Conservation (phyloP, 148 eudicot genomes). For the Rheum nobile region DNA sequence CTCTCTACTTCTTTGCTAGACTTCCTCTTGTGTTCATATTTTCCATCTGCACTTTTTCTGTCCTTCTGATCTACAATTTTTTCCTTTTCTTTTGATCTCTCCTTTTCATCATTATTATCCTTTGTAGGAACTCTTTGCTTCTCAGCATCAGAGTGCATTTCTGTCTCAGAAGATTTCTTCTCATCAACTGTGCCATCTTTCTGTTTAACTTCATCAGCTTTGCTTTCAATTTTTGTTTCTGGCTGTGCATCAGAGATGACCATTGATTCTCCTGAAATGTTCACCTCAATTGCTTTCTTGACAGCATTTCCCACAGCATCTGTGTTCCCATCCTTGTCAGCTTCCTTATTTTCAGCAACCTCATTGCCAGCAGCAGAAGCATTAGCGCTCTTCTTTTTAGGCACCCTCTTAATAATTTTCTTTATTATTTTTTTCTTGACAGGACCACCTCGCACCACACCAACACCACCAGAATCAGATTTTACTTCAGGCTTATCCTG, state of each 20-base stretch:
- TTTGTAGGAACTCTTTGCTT: slow-evolving; percentile 23
- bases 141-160: slow-evolving; percentile 12
- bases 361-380: slow-evolving; percentile 29
- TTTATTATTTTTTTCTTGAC: slow-evolving; percentile 50
- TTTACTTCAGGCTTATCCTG: slow-evolving; percentile 29
- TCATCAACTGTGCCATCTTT: slow-evolving; percentile 28
- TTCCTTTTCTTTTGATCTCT: slow-evolving; percentile 38
- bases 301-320: slow-evolving; percentile 19
- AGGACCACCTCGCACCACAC: slow-evolving; percentile 27
- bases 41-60: slow-evolving; percentile 43
- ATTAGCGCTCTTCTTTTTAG: slow-evolving; percentile 37
- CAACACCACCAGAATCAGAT: slow-evolving; percentile 22
- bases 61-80: slow-evolving; percentile 42
- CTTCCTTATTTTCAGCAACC: slow-evolving; percentile 20
- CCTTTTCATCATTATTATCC: slow-evolving; percentile 26
- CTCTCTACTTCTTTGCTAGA: slow-evolving; percentile 42
- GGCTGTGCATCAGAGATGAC: slow-evolving; percentile 10
- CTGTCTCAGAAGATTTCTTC: slow-evolving; percentile 22
- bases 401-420: slow-evolving; percentile 68
- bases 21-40: slow-evolving; percentile 44
- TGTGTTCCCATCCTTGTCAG: slow-evolving; percentile 16
- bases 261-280: slow-evolving; percentile 6
- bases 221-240: slow-evolving; percentile 22
- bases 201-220: slow-evolving; percentile 20
- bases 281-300: slow-evolving; percentile 13